Evolutionary conservation across 768 basidiomycete species (phyloP).

Genomic region (Boletus sp.): DNA sequence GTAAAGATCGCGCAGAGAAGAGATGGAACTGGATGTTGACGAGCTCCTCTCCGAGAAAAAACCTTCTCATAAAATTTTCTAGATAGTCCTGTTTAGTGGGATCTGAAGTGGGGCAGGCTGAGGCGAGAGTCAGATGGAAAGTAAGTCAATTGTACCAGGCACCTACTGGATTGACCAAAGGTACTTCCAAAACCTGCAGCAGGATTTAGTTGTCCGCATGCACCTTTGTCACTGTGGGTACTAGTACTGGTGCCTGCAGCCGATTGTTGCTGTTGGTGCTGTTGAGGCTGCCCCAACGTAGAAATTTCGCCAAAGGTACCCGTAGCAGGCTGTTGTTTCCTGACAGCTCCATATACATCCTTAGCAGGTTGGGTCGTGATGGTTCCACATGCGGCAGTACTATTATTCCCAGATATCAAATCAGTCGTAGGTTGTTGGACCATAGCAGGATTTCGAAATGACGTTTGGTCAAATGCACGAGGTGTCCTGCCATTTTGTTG

Average conservation of each 20-base stretch:
- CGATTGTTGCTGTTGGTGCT: slow-evolving; percentile 35
- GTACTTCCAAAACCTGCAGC: slow-evolving; percentile 27
- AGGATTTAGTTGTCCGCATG: slow-evolving; percentile 34
- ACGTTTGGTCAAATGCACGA: slow-evolving; percentile 54
- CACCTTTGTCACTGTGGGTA: slow-evolving; percentile 33
- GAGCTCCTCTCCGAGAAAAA: slow-evolving; percentile 27
- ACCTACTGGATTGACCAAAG: slow-evolving; percentile 29
- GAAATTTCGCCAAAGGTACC: slow-evolving; percentile 39
- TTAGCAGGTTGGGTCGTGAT: slow-evolving; percentile 27
- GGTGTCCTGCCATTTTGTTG: slow-evolving; percentile 71
- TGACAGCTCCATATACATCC: slow-evolving; percentile 32
- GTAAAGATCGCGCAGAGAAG: slow-evolving; percentile 17
- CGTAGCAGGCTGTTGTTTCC: slow-evolving; percentile 38
- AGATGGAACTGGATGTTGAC: slow-evolving; percentile 33
- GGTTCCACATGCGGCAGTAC: slow-evolving; percentile 21
- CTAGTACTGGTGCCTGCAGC: slow-evolving; percentile 32
- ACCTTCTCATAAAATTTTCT: slow-evolving; percentile 22
- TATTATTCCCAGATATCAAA: slow-evolving; percentile 30
- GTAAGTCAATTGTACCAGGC: neutral
- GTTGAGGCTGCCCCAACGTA: slow-evolving; percentile 40
- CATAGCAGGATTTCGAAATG: slow-evolving; percentile 23
- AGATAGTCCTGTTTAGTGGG: slow-evolving; percentile 11
- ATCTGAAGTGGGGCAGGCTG: neutral
- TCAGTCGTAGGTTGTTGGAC: slow-evolving; percentile 29
- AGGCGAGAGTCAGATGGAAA: neutral